phyloP scores from a whole-genome alignment of 345 rosid species.

The Anastatica hierochuntica region DNA sequence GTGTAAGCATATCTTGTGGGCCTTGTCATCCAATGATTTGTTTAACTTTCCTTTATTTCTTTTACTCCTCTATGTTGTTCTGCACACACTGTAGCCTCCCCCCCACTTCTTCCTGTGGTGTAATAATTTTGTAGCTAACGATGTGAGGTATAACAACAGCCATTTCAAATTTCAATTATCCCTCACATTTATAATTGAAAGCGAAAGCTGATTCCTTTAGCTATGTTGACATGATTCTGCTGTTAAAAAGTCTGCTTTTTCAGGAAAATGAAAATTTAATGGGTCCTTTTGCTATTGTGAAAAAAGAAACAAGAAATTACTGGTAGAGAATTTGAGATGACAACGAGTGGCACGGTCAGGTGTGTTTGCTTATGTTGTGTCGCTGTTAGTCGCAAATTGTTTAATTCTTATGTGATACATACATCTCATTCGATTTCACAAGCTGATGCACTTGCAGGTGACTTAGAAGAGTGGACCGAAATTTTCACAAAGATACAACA shows the following conservation, averaged over 20 bases:
- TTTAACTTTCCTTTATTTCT: too few species aligned
- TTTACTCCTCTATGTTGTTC: slow-evolving; percentile 15
- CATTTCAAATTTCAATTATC: slow-evolving; percentile 19
- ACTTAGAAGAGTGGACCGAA: slow-evolving; percentile 15
- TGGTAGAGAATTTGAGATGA: slow-evolving; percentile 7
- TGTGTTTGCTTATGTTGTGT: slow-evolving; percentile 22
- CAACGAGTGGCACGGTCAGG: slow-evolving; percentile 15
- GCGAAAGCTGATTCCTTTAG: slow-evolving; percentile 13
- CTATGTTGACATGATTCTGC: too few species aligned
- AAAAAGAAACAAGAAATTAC: slow-evolving; percentile 10
- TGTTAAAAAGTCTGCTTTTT: too few species aligned
- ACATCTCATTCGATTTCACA: slow-evolving; percentile 16
- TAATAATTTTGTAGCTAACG: slow-evolving; percentile 15
- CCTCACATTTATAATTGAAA: slow-evolving; percentile 2
- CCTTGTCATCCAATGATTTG: slow-evolving; percentile 26
- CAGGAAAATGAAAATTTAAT: too few species aligned
- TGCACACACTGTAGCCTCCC: slow-evolving; percentile 15
- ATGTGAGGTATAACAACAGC: slow-evolving; percentile 26
- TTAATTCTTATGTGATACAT: slow-evolving; percentile 13
- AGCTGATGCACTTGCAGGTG: slow-evolving; percentile 26
- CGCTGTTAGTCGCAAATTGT: slow-evolving; percentile 15
- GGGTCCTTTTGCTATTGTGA: neutral
- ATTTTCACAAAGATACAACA: slow-evolving; percentile 23
- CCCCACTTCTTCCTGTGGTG: slow-evolving; percentile 10
- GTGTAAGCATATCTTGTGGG: slow-evolving; percentile 27